Evolutionary conservation across 257 asterid species (phyloP), one percentile per base, ranked within the genome.

Genomic region (Ophiorrhiza pumila): DNA sequence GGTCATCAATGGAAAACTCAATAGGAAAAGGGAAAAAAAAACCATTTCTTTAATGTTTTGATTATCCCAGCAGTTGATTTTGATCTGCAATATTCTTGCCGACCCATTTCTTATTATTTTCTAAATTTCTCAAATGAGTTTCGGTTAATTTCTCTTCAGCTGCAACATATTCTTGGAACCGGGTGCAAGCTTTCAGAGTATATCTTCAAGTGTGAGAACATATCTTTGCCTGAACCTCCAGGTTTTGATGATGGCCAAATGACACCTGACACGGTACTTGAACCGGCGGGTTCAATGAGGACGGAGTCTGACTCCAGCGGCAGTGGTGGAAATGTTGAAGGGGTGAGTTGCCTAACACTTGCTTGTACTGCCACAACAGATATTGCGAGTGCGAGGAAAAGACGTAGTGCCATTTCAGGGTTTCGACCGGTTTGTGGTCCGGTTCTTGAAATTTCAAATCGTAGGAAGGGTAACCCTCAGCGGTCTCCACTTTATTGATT

Each of bases 401-500:
- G 86, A 70, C 75, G 93, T 31, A 86, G 88, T 78, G 84, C 50
- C 34, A 32, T 72, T 0, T 35, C 73, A 0, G 80, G 50, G 7
- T 55, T 69, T 52, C 77, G 82, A 42, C 89, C 91, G 60, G 74
- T 11, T 8, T 67, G 74, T 3, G 69, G 71, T 37, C 80, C 93
- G 81, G 87, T 77, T 50, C 55, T 72, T 7, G 87, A 71, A 13
- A 72, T 78, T 1, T 72, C 87, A 84, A 86, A 77, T 90, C 93
- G 96, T 88, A 84, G 98, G 85, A 91, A 94, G 89, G 86, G 94
- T 72, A 87, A 83, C 0, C 97, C 98, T 18, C 92, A 76, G 47
- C 79, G 97, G 76, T 82, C 98, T 69, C 98, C 96, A 0, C 82
- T 87, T 63, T 78, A 81, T 71, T 89, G 88, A 84, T 56, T 31